phyloP scores from a whole-genome alignment of 2,329 filamentous ascomycete species.

The Fusarium albosuccineum region DNA sequence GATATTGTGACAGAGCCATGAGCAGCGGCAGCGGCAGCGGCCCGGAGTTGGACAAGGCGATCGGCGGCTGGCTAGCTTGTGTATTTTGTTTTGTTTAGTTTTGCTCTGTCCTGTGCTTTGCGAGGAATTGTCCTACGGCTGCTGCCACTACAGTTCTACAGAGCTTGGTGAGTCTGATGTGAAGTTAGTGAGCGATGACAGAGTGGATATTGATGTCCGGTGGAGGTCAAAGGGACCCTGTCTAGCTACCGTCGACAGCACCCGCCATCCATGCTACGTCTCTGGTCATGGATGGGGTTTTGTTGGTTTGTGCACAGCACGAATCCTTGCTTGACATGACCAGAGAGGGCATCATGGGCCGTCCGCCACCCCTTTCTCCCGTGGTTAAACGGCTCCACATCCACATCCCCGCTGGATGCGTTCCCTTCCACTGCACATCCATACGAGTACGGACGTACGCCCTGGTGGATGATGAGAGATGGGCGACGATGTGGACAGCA shows the following conservation, averaged over 20 bases:
- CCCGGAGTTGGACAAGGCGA: constrained; percentile 36
- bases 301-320: constrained; percentile 24
- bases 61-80: constrained; percentile 10
- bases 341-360: constrained; percentile 27
- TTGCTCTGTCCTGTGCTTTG: constrained; percentile 10
- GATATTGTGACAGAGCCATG: constrained; percentile 35
- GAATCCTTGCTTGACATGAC: constrained; percentile 24
- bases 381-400: constrained; percentile 26
- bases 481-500: constrained; percentile 2
- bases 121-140: constrained; percentile 18
- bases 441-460: constrained; percentile 21
- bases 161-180: no score
- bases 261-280: constrained; percentile 16
- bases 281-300: constrained; percentile 6
- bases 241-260: neutral
- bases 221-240: constrained; percentile 11
- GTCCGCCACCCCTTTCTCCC: constrained; percentile 14
- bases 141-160: no score
- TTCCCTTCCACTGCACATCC: constrained; percentile 10
- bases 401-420: constrained; percentile 17
- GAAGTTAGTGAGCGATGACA: no score
- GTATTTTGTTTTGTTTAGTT: neutral
- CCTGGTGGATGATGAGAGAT: neutral
- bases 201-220: constrained; percentile 6
- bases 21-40: constrained; percentile 25